A percentile compares a stretch with the other conserved stretches of the same genome.
Evolutionary conservation across 2,329 filamentous ascomycete species (phyloP).

Genomic region (Penicillium concentricum): DNA sequence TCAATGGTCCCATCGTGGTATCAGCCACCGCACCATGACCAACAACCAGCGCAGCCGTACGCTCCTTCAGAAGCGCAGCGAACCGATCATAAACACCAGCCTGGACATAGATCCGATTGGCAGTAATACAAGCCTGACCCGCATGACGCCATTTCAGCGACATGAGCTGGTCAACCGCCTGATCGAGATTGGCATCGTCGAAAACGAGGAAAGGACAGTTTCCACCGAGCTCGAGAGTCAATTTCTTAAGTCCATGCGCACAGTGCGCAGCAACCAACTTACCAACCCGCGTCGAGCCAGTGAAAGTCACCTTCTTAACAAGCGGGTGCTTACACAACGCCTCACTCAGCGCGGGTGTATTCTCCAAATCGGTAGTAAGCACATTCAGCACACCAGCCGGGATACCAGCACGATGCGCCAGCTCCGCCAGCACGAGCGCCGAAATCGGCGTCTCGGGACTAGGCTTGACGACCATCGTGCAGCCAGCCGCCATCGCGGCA

Average conservation of each 20-base stretch:
- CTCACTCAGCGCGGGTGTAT: slow-evolving; percentile 41
- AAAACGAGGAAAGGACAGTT: slow-evolving; percentile 67
- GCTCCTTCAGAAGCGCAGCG: slow-evolving; percentile 53
- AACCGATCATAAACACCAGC: slow-evolving; percentile 52
- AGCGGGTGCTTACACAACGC: slow-evolving; percentile 58
- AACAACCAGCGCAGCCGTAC: slow-evolving; percentile 54
- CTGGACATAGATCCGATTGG: slow-evolving; percentile 48
- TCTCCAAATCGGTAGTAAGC: slow-evolving; percentile 52
- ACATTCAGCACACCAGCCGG: slow-evolving; percentile 62
- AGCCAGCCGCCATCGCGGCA: slow-evolving; percentile 68
- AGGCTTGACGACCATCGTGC: slow-evolving; percentile 72
- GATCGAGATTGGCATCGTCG: slow-evolving; percentile 61
- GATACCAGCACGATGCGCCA: slow-evolving; percentile 58
- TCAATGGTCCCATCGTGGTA: slow-evolving; percentile 62
- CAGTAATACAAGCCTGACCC: slow-evolving; percentile 47
- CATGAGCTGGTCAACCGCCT: slow-evolving; percentile 42
- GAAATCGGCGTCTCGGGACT: slow-evolving; percentile 66
- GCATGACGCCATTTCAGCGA: slow-evolving; percentile 45
- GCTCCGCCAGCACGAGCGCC: slow-evolving; percentile 52
- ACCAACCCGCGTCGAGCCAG: slow-evolving; percentile 60
- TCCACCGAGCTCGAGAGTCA: slow-evolving; percentile 63
- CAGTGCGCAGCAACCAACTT: slow-evolving; percentile 63
- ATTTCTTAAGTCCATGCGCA: slow-evolving; percentile 61
- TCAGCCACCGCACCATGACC: slow-evolving; percentile 57
- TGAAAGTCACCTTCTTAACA: slow-evolving; percentile 62